These are phyloP conservation scores for Gloeopeniophorella convolvens DNA, from an alignment of 768 basidiomycete species.

Conservation along the genomic window DNA sequence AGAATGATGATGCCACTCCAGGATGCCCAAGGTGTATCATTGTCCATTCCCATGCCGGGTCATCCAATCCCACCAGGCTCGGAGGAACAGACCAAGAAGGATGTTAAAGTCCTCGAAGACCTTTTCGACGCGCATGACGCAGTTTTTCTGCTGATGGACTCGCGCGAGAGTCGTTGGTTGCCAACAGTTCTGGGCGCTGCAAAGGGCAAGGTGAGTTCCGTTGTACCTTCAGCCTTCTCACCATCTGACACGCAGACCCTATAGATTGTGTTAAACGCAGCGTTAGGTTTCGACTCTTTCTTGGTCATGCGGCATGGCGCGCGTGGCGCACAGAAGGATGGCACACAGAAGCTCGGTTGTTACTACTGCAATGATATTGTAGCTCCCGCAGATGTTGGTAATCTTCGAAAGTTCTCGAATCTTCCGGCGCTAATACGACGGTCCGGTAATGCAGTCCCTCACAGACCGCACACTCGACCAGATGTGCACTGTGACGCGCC, in stretches of 20 bases:
- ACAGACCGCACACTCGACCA: slow-evolving; percentile 94
- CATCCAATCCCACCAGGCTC: slow-evolving; percentile 73
- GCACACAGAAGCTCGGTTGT: slow-evolving; percentile 59
- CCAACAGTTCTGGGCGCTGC: slow-evolving; percentile 86
- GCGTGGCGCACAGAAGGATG: slow-evolving; percentile 34
- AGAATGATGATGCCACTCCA: slow-evolving; percentile 26
- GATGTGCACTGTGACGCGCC: slow-evolving; percentile 98
- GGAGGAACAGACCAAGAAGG: slow-evolving; percentile 51
- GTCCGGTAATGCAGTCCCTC: slow-evolving; percentile 52
- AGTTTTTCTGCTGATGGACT: slow-evolving; percentile 96
- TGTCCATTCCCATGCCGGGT: slow-evolving; percentile 96
- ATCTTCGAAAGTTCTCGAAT: slow-evolving; percentile 3
- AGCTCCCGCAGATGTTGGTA: slow-evolving; percentile 82
- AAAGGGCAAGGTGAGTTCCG: slow-evolving; percentile 65
- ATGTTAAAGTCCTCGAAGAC: slow-evolving; percentile 65
- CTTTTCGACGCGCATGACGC: slow-evolving; percentile 88
- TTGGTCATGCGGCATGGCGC: slow-evolving; percentile 96
- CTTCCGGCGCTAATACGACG: too few relatives aligned
- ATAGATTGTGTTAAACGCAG: slow-evolving; percentile 89
- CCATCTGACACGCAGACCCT: not conserved
- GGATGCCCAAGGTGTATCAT: slow-evolving; percentile 73
- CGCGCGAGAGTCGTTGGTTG: slow-evolving; percentile 94
- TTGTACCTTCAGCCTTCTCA: not conserved
- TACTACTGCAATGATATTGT: slow-evolving; percentile 99
- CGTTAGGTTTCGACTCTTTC: slow-evolving; percentile 92